phyloP scores from a whole-genome alignment of 2,329 filamentous ascomycete genomes.

The Penicillium frequentans region DNA sequence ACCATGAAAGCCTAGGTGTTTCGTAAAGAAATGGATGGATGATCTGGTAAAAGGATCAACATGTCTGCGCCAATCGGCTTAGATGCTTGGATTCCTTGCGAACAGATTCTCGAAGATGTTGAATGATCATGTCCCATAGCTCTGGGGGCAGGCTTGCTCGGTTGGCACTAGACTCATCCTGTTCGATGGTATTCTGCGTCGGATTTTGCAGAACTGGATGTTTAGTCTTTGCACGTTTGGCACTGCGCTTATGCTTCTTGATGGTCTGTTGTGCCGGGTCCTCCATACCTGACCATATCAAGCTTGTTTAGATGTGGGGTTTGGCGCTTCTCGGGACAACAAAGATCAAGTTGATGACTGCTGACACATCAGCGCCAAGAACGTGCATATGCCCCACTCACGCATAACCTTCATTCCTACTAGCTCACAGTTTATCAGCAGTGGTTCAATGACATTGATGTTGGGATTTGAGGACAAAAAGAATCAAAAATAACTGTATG shows the following conservation, averaged over 20 bases:
- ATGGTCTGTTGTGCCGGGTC: not conserved
- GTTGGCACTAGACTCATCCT: not conserved
- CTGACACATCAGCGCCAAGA: no score
- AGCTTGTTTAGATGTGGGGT: not conserved
- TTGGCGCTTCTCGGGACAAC: no score
- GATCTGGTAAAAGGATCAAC: not conserved
- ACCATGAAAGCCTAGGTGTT: not conserved
- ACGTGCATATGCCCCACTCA: no score
- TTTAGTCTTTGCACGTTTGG: not conserved
- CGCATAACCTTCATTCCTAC: no score
- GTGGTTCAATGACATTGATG: no score
- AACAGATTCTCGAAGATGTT: not conserved
- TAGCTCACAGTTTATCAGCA: no score
- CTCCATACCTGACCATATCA: not conserved
- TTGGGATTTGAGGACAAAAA: no score
- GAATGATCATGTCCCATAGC: not conserved
- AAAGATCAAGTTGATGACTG: no score
- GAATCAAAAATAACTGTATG: no score
- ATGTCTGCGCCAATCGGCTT: not conserved
- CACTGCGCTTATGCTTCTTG: not conserved
- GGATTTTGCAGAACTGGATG: not conserved
- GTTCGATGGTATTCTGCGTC: not conserved
- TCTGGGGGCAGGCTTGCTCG: not conserved
- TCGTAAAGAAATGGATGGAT: not conserved
- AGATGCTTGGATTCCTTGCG: not conserved